Base-by-base conservation (phyloP, 176 grass and related monocot species). In the Melocanna baccifera region DNA sequence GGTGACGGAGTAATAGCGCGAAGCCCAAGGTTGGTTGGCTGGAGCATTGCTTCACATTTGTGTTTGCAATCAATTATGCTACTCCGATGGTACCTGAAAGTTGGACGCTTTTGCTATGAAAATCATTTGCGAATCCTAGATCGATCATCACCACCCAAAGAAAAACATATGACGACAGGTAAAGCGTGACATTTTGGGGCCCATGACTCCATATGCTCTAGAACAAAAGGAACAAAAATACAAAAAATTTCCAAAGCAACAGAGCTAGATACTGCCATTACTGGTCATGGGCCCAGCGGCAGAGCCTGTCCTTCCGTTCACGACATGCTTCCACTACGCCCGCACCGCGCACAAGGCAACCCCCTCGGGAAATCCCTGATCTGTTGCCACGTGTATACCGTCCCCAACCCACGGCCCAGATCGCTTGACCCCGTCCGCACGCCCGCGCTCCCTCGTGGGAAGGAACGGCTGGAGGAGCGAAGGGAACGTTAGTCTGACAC, bases 101-200 rank as follows among this genome's bases (percentile, higher is more conserved):
- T 56, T 34, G 62, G 48, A 11, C 37, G 16, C 46, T 57, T 57
- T 63, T 22, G 56, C n/a, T 51, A n/a, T 39, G 45, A 73, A 73
- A 75, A 81, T 81, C 69, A 85, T 80, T 47, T 4, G 69, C 19
- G 41, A 41, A 89, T 85, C 61, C 51, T 89, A 69, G 67, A 75
- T 69, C 9, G 75, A 61, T 85, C 75, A 89, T 89, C 41, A 19
- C 7, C 41, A 23, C 7, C 30, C 48, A 78, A 78, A 20, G 15
- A 66, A 78, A 78, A 15, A 53, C 67, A 73, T n/a, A 19, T 1
- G 28, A 42, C 11, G 69, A 76, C 70, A 87, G 47, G 32, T 66
- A 59, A 87, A 39, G 48, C 7, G 47, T 48, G 55, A 12, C 56
- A 43, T 4, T 9, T 5, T 72, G 68, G 67, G 61, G n/a, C 3